These are phyloP conservation scores for Escovopsis sp. DNA, from an alignment of 2,329 filamentous ascomycete genomes.

Conservation along the genomic window DNA sequence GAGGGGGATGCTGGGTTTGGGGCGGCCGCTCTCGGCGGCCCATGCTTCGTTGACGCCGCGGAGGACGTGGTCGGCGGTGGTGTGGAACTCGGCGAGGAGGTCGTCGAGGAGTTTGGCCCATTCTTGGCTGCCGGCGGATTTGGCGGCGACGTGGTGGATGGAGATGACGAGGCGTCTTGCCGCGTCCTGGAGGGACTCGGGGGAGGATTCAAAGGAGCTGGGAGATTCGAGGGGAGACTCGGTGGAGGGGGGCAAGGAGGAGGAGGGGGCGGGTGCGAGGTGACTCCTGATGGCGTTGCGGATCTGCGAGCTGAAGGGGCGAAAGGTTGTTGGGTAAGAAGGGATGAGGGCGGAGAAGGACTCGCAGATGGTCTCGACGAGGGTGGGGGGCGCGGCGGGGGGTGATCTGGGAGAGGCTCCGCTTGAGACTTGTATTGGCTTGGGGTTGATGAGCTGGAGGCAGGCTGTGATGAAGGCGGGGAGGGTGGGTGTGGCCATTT, in stretches of 20 bases:
- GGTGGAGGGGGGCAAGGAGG: constrained; percentile 35
- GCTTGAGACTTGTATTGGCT: too few relatives aligned
- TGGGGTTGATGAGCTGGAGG: constrained; percentile 45
- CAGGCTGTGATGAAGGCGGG: constrained; percentile 59
- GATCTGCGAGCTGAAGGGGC: constrained; percentile 58
- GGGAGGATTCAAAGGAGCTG: too few relatives aligned
- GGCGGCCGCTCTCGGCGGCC: constrained; percentile 47
- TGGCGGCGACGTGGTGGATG: constrained; percentile 68
- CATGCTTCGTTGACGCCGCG: constrained; percentile 69
- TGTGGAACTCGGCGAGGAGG: constrained; percentile 50
- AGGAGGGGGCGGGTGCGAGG: constrained; percentile 46
- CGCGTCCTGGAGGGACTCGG: constrained; percentile 33
- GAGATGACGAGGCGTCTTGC: constrained; percentile 52
- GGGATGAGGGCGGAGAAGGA: constrained; percentile 58
- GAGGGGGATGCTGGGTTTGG: constrained; percentile 22
- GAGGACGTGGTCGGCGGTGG: constrained; percentile 61
- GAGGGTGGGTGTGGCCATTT: constrained; percentile 74
- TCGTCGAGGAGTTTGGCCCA: constrained; percentile 55
- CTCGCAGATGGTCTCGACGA: constrained; percentile 54
- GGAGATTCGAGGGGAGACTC: too few relatives aligned
- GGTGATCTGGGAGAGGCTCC: too few relatives aligned
- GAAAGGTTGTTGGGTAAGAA: constrained; percentile 70
- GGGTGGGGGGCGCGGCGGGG: constrained; percentile 10
- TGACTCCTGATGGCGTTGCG: constrained; percentile 42
- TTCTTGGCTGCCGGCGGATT: constrained; percentile 60